Evolutionary conservation across 2,329 filamentous ascomycete genomes (phyloP), one percentile per base, ranked within the genome.

Genomic region (Esteya vermicola): DNA sequence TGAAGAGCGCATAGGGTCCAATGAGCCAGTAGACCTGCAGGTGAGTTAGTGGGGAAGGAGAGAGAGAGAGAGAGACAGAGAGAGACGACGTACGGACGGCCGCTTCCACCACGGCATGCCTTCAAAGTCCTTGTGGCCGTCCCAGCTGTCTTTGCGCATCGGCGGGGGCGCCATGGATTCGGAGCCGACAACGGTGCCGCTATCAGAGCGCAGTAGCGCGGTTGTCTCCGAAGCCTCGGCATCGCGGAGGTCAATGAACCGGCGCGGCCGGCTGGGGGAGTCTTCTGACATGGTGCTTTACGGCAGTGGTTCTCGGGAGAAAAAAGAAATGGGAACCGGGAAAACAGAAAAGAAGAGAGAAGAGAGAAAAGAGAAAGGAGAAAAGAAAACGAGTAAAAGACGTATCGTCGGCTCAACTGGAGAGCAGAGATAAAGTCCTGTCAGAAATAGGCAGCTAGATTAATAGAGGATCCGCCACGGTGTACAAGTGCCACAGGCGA

Each of bases 21-120:
- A 96, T 58, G 5, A 96, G 67, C 84, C 86, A 96, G 58, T 70
- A 84, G 39, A 93, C 74, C 83, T 84, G 45, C 13, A 13, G 23
- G 28, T 59, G 48, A 60, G 55, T 39, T 36, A 33, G 37, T 33
- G 40, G 32, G n/a, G 26, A 19, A 23, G 9, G 7, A 9, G 10
- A 4, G 4, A 34, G 7, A 14, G 26, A 21, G n/a, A n/a, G 10
- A 27, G 33, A 37, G 13, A 23, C 18, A 18, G 16, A 9, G 31
- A 19, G 27, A 33, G 20, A 21, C 16, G n/a, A 58, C 69, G 47
- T 62, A 79, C 73, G 35, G 75, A 79, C 13, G 80, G 79, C 47
- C 55, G 63, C 45, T 62, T 69, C 64, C 75, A 76, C 74, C 74
- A 78, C 4, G 76, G 68, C 39, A 79, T 48, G 8, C 65, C 65